phyloP scores from a whole-genome alignment of 768 basidiomycete species.

The Boletales sp. region DNA sequence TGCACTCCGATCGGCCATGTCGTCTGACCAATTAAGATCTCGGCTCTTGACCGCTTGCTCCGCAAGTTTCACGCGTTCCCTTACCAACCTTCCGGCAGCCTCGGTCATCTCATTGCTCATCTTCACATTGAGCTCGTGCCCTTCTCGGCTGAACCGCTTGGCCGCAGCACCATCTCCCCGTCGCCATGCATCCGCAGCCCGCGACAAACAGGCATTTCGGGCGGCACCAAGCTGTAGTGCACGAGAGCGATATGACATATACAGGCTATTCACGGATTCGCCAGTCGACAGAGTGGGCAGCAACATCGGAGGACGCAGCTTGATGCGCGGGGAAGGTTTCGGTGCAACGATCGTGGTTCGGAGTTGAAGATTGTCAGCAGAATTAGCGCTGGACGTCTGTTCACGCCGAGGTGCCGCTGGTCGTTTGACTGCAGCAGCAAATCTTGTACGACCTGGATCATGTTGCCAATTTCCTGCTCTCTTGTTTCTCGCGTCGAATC shows the following conservation, averaged over 20 bases:
- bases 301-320: constrained; percentile 75
- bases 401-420: constrained; percentile 47
- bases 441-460: constrained; percentile 87
- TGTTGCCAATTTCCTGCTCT: constrained; percentile 46
- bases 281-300: constrained; percentile 90
- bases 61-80: constrained; percentile 72
- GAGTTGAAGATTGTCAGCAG: constrained; percentile 60
- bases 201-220: constrained; percentile 88
- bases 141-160: constrained; percentile 91
- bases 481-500: constrained; percentile 45
- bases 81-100: constrained; percentile 81
- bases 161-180: constrained; percentile 94
- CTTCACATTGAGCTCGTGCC: constrained; percentile 88
- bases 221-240: constrained; percentile 92
- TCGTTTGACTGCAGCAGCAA: constrained; percentile 88
- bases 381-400: constrained; percentile 45
- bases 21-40: constrained; percentile 78
- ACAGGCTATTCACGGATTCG: constrained; percentile 70
- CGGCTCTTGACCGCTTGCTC: constrained; percentile 72
- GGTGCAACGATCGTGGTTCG: constrained; percentile 73
- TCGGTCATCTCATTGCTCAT: constrained; percentile 84
- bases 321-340: constrained; percentile 79
- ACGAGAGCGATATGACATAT: constrained; percentile 84
- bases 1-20: constrained; percentile 70
- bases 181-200: constrained; percentile 95